Evolutionary conservation across 495 filamentous ascomycete species (phyloP).

Genomic region (Bacidia gigantensis): DNA sequence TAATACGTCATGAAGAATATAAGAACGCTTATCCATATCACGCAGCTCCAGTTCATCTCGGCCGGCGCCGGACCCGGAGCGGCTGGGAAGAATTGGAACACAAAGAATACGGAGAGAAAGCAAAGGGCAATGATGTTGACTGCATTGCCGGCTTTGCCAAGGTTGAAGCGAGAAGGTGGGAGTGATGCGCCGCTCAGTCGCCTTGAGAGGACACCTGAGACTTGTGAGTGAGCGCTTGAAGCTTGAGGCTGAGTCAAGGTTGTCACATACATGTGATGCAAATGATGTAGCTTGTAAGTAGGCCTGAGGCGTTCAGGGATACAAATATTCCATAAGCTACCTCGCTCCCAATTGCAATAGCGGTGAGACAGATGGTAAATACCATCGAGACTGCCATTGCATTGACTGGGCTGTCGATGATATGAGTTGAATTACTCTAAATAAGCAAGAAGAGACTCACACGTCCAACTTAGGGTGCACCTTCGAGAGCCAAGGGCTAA

Average conservation of each 20-base stretch:
- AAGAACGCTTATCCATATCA: slow-evolving; percentile 18
- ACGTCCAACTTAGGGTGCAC: slow-evolving; percentile 16
- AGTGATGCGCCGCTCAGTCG: slow-evolving; percentile 21
- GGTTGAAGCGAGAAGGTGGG: slow-evolving; percentile 26
- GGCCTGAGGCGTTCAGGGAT: slow-evolving; percentile 25
- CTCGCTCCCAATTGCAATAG: slow-evolving; percentile 24
- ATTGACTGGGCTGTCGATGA: slow-evolving; percentile 24
- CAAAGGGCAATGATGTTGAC: slow-evolving; percentile 27
- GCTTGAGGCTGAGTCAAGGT: slow-evolving; percentile 6
- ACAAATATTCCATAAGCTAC: slow-evolving; percentile 27
- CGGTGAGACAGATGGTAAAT: slow-evolving; percentile 22
- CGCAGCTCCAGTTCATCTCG: slow-evolving; percentile 23
- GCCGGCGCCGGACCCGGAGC: slow-evolving; percentile 19
- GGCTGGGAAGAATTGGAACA: slow-evolving; percentile 30
- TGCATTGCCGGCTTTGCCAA: slow-evolving; percentile 26
- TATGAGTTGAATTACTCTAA: slow-evolving; percentile 5
- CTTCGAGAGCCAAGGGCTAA: slow-evolving; percentile 23
- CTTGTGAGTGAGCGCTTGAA: slow-evolving; percentile 1
- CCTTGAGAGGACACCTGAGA: slow-evolving; percentile 15
- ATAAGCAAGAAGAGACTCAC: slow-evolving; percentile 6
- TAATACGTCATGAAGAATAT: slow-evolving; percentile 20
- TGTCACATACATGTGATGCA: slow-evolving; percentile 24
- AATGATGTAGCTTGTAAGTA: slow-evolving; percentile 24
- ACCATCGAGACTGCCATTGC: slow-evolving; percentile 17
- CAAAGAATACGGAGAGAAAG: slow-evolving; percentile 25